A percentile compares a stretch with the other conserved stretches of the same genome.
Evolutionary conservation across 208 protist species (phyloP).

Genomic region (Leishmania tarentolae): DNA sequence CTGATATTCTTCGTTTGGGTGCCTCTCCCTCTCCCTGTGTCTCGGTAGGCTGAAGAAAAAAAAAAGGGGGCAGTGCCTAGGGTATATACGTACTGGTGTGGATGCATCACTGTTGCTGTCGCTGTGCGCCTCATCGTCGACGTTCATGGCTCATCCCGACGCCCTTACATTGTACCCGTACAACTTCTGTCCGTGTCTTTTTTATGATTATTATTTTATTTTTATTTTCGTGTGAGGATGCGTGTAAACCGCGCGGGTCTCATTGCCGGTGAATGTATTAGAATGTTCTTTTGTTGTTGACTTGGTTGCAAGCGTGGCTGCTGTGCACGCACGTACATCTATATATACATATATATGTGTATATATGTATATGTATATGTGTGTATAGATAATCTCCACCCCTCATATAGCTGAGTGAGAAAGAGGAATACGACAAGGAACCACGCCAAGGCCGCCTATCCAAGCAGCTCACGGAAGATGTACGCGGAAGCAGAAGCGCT

Average conservation of each 20-base stretch:
- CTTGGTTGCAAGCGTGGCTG: not conserved
- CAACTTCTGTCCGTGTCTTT: not conserved
- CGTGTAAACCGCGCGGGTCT: not conserved
- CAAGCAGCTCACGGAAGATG: not conserved
- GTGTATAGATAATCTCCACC: not conserved
- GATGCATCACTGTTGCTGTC: not conserved
- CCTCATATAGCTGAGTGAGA: not conserved
- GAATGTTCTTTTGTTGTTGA: not conserved
- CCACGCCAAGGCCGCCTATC: not conserved
- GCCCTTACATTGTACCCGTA: not conserved
- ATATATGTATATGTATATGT: not conserved
- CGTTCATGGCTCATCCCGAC: not conserved
- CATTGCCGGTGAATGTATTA: not conserved
- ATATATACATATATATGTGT: not conserved
- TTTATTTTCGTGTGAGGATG: not conserved
- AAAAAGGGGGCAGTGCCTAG: not conserved
- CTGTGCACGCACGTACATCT: not conserved
- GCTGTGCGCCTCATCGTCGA: not conserved
- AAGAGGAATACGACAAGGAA: not conserved
- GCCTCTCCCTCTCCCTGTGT: not conserved
- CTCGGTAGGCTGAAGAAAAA: not conserved
- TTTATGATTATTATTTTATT: too few species aligned
- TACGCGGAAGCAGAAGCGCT: not conserved
- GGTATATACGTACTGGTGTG: not conserved
- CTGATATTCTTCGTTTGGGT: not conserved